Evolutionary conservation across 495 filamentous ascomycete genomes (phyloP).

Genomic region (Pyrenula massariospora): DNA sequence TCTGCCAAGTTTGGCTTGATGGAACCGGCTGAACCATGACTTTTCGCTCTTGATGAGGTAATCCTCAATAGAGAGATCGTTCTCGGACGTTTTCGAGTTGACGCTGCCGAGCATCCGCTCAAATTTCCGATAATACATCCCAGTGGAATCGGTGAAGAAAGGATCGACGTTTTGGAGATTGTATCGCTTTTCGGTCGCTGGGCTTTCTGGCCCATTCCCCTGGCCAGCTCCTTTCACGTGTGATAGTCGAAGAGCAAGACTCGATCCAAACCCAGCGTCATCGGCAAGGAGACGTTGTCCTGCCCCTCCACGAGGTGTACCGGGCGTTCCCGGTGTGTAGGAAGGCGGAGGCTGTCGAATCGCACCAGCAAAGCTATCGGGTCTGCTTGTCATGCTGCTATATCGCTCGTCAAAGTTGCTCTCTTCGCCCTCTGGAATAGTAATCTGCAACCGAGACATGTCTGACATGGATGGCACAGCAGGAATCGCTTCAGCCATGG

Average conservation of each 20-base stretch:
- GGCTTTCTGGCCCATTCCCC: constrained; percentile 16
- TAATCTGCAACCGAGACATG: background rate
- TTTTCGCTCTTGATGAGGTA: constrained; percentile 53
- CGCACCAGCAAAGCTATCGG: background rate
- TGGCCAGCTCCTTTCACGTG: background rate
- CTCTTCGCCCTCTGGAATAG: background rate
- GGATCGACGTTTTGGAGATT: constrained; percentile 53
- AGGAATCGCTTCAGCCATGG: background rate
- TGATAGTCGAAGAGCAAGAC: background rate
- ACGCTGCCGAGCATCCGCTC: constrained; percentile 38
- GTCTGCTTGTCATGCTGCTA: background rate
- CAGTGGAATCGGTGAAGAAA: constrained; percentile 54
- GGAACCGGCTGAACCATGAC: constrained; percentile 48
- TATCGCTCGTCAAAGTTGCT: background rate
- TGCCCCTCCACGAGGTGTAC: background rate
- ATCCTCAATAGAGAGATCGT: constrained; percentile 50
- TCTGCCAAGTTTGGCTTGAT: constrained; percentile 34
- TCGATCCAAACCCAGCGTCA: background rate
- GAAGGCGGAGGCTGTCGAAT: background rate
- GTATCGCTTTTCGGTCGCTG: constrained; percentile 38
- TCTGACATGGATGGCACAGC: background rate
- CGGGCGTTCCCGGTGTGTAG: background rate
- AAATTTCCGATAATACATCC: constrained; percentile 43
- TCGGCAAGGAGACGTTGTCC: background rate
- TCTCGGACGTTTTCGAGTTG: constrained; percentile 39